These are phyloP conservation scores for Diddensiella caesifluorescens DNA, from an alignment of 805 yeast genomes.

Conservation along the genomic window DNA sequence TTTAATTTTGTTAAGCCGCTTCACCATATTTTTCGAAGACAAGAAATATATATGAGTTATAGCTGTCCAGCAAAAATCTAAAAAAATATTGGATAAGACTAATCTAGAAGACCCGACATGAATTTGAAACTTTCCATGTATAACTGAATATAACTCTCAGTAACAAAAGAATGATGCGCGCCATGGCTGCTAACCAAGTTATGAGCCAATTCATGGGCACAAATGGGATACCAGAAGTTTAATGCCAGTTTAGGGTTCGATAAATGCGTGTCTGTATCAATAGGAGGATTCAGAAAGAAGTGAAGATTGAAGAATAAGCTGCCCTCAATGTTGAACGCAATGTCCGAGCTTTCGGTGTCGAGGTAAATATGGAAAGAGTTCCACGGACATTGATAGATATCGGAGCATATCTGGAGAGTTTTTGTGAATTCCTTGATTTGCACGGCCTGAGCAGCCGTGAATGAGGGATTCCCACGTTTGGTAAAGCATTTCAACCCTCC, in stretches of 20 bases:
- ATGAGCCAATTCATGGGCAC: constrained; percentile 40
- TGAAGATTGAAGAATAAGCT: constrained; percentile 36
- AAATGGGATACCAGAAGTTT: constrained; percentile 35
- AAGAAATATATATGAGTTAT: no score
- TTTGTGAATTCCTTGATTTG: constrained; percentile 17
- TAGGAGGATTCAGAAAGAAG: constrained; percentile 18
- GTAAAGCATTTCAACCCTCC: constrained; percentile 8
- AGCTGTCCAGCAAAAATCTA: neutral
- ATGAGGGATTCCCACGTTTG: constrained; percentile 2
- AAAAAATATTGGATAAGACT: neutral
- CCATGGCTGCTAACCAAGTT: constrained; percentile 34
- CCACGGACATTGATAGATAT: constrained; percentile 20
- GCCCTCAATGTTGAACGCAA: constrained; percentile 38
- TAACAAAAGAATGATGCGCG: constrained; percentile 31
- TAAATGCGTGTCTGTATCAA: constrained; percentile 2
- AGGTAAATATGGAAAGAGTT: constrained; percentile 28
- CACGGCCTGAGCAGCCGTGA: constrained; percentile 9
- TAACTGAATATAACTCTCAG: constrained; percentile 31
- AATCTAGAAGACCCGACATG: constrained; percentile 1
- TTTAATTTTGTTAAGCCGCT: neutral
- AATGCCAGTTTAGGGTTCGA: constrained; percentile 16
- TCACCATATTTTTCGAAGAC: neutral
- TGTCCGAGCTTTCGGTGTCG: constrained; percentile 22
- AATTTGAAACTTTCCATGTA: constrained; percentile 25
- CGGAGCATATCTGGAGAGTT: constrained; percentile 13